Evolutionary conservation across 768 basidiomycete genomes (phyloP).

Genomic region (Hygrocybe coccinea): DNA sequence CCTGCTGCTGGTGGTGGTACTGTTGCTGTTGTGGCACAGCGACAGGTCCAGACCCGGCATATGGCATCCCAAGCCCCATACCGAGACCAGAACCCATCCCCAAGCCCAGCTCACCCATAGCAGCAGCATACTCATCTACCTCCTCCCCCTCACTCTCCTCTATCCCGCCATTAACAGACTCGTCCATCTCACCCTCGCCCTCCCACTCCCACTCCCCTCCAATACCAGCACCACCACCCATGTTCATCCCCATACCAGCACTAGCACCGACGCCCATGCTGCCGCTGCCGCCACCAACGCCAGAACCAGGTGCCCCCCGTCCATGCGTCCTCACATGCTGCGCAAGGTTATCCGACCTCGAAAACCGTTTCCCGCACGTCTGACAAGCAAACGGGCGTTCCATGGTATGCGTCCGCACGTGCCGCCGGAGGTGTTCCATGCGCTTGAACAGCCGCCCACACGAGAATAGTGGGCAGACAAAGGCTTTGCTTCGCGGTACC

Average conservation of each 20-base stretch:
- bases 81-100: conserved; percentile 20
- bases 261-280: conserved; percentile 15
- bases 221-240: not conserved
- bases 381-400: conserved; percentile 78
- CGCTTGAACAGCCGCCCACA: conserved; percentile 87
- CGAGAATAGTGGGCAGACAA: conserved; percentile 77
- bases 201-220: conserved; percentile 9
- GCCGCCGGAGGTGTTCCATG: conserved; percentile 85
- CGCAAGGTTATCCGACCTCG: conserved; percentile 80
- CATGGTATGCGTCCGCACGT: conserved; percentile 84
- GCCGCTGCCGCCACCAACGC: conserved; percentile 18
- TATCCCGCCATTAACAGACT: conserved; percentile 16
- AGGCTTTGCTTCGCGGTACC: conserved; percentile 50
- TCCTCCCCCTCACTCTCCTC: conserved; percentile 23
- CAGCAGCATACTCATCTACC: conserved; percentile 14
- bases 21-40: too few species aligned
- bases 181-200: conserved; percentile 14
- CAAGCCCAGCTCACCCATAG: conserved; percentile 12
- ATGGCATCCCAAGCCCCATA: conserved; percentile 23
- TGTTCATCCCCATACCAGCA: too few species aligned
- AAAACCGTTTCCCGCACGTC: conserved; percentile 76
- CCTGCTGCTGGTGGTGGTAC: too few species aligned
- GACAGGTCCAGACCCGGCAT: conserved; percentile 34
- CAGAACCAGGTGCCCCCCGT: conserved; percentile 21
- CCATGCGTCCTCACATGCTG: conserved; percentile 83